Base-by-base conservation (phyloP, 192 early-diverging fungal genomes). In the Coemansia sp. region DNA sequence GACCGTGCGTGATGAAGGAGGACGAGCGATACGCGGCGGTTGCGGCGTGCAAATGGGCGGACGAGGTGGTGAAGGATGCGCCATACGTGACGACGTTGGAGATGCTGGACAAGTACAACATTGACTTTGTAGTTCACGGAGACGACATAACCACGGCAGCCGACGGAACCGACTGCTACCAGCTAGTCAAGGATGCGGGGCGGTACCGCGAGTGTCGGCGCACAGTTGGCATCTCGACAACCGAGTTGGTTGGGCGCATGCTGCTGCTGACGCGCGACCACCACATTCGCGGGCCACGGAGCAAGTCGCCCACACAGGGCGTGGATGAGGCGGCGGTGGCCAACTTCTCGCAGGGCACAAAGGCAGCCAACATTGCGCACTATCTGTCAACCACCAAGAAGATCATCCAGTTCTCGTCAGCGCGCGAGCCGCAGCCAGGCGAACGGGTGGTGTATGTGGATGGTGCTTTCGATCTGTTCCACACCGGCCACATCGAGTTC, bases 111-210 rank as follows among this genome's bases (percentile, higher is more conserved):
- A 73, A 88, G 63, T 93, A 94, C 86, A 68, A 94, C 71, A 92
- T 93, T 66, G 96, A 97, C 81, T 95, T 93, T 82, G 95, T 94
- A 66, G 95, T 97, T 16, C 96, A 98, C 59, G 96, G 96, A 40
- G 96, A 98, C 75, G 96, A 98, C 80, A 95, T 97, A 64, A 98
- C 96, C 41, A 98, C 96, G 9, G 84, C 92, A 67, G 93, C 94
- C 38, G 96, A 98, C 72, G 96, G 96, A 13, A 92, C 92, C 20
- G 96, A 98, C 79, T 98, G 96, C 85, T 98, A 98, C 79, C 90
- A 92, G 84, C 86, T 86, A 4, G 96, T 97, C 65, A 98, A 98
- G 77, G 92, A 94, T 66, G 96, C 96, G 51, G 94, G 94, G 5
- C 80, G 93, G 39, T 98, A 98, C 88, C 85, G 87, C 70, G 95